A percentile compares a stretch with the other conserved stretches of the same genome.
Evolutionary conservation across 345 rosid species (phyloP).

Genomic region (Aurinia saxatilis): DNA sequence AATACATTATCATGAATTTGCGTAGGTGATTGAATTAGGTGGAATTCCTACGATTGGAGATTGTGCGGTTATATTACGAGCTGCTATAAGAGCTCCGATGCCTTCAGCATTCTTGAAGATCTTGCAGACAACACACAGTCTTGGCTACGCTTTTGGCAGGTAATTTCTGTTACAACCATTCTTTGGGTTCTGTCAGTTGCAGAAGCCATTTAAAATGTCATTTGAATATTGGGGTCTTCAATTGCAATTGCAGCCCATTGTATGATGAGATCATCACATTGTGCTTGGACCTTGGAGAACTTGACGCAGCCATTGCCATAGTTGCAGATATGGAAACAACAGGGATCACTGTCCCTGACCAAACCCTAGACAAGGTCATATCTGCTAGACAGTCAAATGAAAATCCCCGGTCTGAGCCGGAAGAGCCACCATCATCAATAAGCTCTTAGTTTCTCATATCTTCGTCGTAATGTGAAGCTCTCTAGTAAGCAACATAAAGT

Average conservation of each 20-base stretch:
- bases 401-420: conserved; percentile 17
- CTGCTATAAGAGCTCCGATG: conserved; percentile 79
- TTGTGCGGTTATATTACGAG: conserved; percentile 77
- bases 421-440: conserved; percentile 13
- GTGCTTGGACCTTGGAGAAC: conserved; percentile 81
- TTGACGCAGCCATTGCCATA: conserved; percentile 84
- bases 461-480: background rate
- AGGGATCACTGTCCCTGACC: conserved; percentile 58
- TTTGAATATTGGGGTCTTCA: background rate
- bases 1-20: background rate
- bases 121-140: conserved; percentile 68
- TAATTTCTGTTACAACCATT: conserved; percentile 13
- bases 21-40: conserved; percentile 82
- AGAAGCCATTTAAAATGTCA: background rate
- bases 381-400: conserved; percentile 55
- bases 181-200: background rate
- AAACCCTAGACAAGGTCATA: conserved; percentile 71
- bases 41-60: conserved; percentile 86
- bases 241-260: conserved; percentile 62
- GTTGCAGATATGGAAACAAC: conserved; percentile 82
- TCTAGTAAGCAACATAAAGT: background rate
- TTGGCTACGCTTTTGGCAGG: conserved; percentile 84
- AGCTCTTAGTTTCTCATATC: conserved; percentile 11
- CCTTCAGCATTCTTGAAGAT: conserved; percentile 87
- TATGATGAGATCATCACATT: conserved; percentile 72